Evolutionary conservation across 805 yeast species (phyloP), one percentile per base, ranked within the genome.

Genomic region (Ogataea angusta): DNA sequence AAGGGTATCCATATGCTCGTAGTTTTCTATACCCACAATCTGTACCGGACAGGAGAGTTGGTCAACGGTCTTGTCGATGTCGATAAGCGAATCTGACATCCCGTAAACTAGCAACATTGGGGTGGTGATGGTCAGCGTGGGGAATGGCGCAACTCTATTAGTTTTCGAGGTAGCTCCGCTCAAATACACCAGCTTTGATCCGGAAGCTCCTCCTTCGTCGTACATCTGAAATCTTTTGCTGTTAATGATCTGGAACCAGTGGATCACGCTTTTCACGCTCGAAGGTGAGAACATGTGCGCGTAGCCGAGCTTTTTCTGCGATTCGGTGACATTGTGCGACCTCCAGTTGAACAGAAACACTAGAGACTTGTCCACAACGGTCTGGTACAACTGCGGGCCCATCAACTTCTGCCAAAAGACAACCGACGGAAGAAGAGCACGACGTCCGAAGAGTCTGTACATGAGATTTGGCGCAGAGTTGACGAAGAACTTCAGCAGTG

Each of bases 1-100:
- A 12, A 90, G 64, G 41, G 91, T 76, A 57, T 91, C 98, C 56
- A 90, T 68, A 62, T 90, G 98, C 63, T 90, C 98, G 60, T 89
- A 88, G n/a, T 67, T 66, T 0, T 67, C 70, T 0, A 89, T 75
- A 2, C 82, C 78, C 10, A 78, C 66, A 1, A 43, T 36, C 17
- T 61, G 53, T 8, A 47, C 43, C 9, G 46, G 41, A 29, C 62
- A 48, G 0, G 96, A 95, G 27, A 91, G 66, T 49, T 84, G 85
- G 6, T 66, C 61, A 41, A 74, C 68, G 80, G 91, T 82, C 14
- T 80, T 80, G 8, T 82, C 74, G 30, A 91, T 86, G 55, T 90
- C 95, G n/a, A 90, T 95, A 28, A 90, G 69, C 1, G 95, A 82
- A 64, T 90, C 98, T 1, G 64, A 52, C 30, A 77, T 76, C 3